These are phyloP conservation scores for Plectosphaerella sp. DNA, from an alignment of 2,329 filamentous ascomycete genomes.

Conservation along the genomic window DNA sequence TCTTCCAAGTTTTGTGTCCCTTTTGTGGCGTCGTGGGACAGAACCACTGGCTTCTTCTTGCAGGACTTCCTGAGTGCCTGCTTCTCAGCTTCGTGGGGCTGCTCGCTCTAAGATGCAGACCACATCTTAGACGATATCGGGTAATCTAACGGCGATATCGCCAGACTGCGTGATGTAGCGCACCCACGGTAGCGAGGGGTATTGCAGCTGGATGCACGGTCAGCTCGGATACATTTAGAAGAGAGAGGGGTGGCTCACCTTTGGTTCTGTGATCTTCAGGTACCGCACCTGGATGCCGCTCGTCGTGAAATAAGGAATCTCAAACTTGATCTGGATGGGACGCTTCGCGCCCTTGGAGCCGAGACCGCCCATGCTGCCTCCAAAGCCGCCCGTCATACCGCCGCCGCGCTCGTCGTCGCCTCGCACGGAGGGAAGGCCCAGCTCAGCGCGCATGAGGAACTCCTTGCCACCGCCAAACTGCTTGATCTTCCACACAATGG, in stretches of 20 bases:
- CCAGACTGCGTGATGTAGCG: slow-evolving; percentile 98
- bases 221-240: slow-evolving; percentile 3
- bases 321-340: slow-evolving; percentile 98
- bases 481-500: slow-evolving; percentile 99
- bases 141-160: slow-evolving; percentile 90
- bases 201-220: slow-evolving; percentile 69
- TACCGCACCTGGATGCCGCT: slow-evolving; percentile 98
- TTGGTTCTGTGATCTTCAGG: slow-evolving; percentile 98
- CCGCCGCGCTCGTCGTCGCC: slow-evolving; percentile 94
- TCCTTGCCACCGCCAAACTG: slow-evolving; percentile 98
- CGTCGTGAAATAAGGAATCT: slow-evolving; percentile 99
- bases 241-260: slow-evolving; percentile 57
- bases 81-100: background rate
- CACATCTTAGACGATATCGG: slow-evolving; percentile 68
- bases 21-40: too few species aligned
- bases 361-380: slow-evolving; percentile 92
- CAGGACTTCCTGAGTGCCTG: too few species aligned
- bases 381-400: slow-evolving; percentile 96
- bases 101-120: background rate
- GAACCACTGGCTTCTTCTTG: too few species aligned
- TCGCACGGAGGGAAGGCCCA: slow-evolving; percentile 88
- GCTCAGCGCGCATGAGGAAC: slow-evolving; percentile 95
- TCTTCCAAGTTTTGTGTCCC: too few species aligned
- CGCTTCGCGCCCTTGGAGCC: slow-evolving; percentile 84
- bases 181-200: slow-evolving; percentile 95